Base-by-base conservation (phyloP, 1,139 yeast genomes). In the Geotrichum bryndzae region DNA sequence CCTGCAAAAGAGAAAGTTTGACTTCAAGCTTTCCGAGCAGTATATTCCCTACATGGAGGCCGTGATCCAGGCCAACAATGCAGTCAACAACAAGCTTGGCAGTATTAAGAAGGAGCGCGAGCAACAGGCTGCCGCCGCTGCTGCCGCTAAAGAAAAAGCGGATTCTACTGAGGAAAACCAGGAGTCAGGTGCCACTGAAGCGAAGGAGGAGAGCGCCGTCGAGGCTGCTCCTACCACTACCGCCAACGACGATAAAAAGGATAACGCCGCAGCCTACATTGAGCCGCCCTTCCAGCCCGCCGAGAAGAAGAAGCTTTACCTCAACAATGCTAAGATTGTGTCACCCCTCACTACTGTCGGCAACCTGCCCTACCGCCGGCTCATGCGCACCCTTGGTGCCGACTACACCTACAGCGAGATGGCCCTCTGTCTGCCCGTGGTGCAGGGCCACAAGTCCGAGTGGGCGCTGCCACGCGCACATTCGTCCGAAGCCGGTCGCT, bases 391-490 rank as follows among this genome's bases (percentile, higher is more conserved):
- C 0, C 77, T 90, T 50, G 98, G 98, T 31, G 96, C 97, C 5
- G 98, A 94, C 70, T 83, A 92, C 18, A 94, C 99, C 0, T 94
- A 90, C 73, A 83, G 94, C 56, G 99, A 94, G 76, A 95, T 94
- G 99, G 98, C 98, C 0, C 80, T 94, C 53, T 78, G 91, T 0
- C 78, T 89, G 56, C 97, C 99, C 1, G 78, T 94, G 61, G 78
- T 94, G 53, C 96, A 90, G 72, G 99, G 97, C 23, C 83, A 87
- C 51, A 90, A 90, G 72, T 84, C 96, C 1, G 99, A 94, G 75
- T 94, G 99, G 99, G 99, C 99, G 0, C 79, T 94, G 58, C 91
- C 97, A 33, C 88, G 94, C 69, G 96, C 97, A 2, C 98, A 94
- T 72, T 73, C 77, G 29, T 77, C 84, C 6, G 99, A 94, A 73